A percentile compares a stretch with the other conserved stretches of the same genome.
Evolutionary conservation across 169 alveolate species (phyloP).

Genomic region (Besnoitia besnoiti): DNA sequence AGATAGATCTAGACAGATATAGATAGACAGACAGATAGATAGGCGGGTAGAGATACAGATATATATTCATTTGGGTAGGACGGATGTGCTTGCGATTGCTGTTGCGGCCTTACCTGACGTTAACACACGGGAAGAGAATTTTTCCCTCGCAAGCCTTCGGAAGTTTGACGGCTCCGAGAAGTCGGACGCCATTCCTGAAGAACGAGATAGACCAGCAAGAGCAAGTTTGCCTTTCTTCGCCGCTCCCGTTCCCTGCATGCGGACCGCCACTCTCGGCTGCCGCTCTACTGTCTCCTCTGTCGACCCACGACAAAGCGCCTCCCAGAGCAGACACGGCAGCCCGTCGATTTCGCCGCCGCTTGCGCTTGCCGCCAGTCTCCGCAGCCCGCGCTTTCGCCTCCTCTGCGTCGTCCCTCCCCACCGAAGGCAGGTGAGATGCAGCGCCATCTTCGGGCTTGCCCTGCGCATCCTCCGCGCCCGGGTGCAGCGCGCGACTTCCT

Average conservation of each 20-base stretch:
- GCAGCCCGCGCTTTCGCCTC: too few relatives aligned
- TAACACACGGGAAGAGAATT: neutral
- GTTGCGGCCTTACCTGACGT: slow-evolving; percentile 13
- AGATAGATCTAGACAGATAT: too few relatives aligned
- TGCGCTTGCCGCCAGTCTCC: neutral
- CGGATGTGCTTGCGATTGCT: too few relatives aligned
- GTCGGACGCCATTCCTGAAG: neutral
- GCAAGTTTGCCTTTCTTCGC: neutral
- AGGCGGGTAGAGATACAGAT: too few relatives aligned
- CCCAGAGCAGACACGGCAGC: neutral
- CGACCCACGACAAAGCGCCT: too few relatives aligned
- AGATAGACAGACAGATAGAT: too few relatives aligned
- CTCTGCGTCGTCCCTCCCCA: neutral
- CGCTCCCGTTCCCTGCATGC: too few relatives aligned
- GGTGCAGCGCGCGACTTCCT: neutral
- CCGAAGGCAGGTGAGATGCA: neutral
- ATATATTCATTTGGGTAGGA: too few relatives aligned
- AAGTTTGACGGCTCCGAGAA: slow-evolving; percentile 18
- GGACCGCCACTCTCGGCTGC: too few relatives aligned
- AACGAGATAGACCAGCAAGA: slow-evolving; percentile 13
- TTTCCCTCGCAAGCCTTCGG: neutral
- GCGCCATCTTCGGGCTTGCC: neutral
- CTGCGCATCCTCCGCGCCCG: neutral
- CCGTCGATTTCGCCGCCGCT: neutral
- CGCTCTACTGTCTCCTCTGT: neutral